A percentile compares a stretch with the other conserved stretches of the same genome.
phyloP scores from a whole-genome alignment of 2,329 filamentous ascomycete genomes.

The Fusarium sp. region DNA sequence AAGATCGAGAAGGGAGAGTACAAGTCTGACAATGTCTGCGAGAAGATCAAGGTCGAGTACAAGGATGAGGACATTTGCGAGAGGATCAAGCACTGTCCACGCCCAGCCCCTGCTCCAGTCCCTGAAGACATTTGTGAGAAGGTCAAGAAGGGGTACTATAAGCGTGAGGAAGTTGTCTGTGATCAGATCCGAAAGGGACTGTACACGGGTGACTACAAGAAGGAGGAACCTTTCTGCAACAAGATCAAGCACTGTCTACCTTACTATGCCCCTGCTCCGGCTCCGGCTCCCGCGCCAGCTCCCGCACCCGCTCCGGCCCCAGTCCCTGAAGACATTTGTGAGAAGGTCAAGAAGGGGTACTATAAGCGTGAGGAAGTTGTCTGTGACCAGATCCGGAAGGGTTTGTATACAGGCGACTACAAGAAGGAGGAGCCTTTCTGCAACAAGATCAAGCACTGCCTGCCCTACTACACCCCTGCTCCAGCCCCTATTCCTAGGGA shows the following conservation, averaged over 20 bases:
- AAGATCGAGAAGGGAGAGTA: conserved; percentile 6
- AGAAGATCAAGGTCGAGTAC: conserved; percentile 7
- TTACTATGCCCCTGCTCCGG: neutral
- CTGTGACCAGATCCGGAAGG: neutral
- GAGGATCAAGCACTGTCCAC: conserved; percentile 5
- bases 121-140: conserved; percentile 2
- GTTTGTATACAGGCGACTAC: neutral
- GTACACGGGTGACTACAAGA: neutral
- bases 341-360: neutral
- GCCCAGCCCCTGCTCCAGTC: conserved; percentile 13
- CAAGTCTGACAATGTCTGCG: neutral
- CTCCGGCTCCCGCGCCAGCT: conserved; percentile 14
- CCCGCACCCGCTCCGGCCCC: neutral
- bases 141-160: neutral
- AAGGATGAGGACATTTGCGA: conserved; percentile 27
- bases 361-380: neutral
- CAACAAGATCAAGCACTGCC: neutral
- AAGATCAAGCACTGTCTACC: neutral
- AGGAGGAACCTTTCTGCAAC: neutral
- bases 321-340: neutral
- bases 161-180: neutral
- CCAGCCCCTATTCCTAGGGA: neutral
- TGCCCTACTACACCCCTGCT: neutral
- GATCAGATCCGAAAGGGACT: neutral
- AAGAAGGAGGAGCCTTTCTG: neutral